These are phyloP conservation scores for Talaromyces borbonicus DNA, from an alignment of 495 filamentous ascomycete genomes.

Conservation along the genomic window DNA sequence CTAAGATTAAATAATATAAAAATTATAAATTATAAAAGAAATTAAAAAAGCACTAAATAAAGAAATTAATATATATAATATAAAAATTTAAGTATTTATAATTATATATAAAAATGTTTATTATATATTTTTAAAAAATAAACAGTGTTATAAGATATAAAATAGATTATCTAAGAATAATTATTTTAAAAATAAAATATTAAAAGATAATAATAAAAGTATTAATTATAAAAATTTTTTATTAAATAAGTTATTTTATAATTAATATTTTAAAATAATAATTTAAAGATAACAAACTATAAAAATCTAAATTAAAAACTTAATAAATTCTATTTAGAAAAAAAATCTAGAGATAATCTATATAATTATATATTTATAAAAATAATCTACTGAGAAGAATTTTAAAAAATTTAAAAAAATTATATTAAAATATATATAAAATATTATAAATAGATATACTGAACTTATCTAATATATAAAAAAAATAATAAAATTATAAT, in stretches of 20 bases:
- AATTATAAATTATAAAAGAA: not conserved
- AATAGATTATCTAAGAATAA: not conserved
- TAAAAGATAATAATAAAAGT: not conserved
- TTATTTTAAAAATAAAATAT: not conserved
- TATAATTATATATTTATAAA: constrained; percentile 1
- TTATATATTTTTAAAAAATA: no score
- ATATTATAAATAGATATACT: not conserved
- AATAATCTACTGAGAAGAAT: not conserved
- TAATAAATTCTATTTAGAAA: no score
- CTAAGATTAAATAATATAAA: no score
- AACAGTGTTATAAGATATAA: no score
- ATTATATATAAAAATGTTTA: no score
- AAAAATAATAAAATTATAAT: not conserved
- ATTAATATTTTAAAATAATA: no score
- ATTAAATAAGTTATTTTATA: no score
- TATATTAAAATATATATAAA: not conserved
- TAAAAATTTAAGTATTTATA: no score
- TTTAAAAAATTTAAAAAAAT: not conserved
- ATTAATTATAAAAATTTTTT: no score
- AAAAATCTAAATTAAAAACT: no score
- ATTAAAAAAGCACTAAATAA: not conserved
- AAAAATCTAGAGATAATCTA: no score
- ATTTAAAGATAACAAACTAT: no score
- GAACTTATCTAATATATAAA: not conserved
- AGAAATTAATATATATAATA: not conserved